Base-by-base conservation (phyloP, 306 rosid genomes). In the Canavalia ensiformis region DNA sequence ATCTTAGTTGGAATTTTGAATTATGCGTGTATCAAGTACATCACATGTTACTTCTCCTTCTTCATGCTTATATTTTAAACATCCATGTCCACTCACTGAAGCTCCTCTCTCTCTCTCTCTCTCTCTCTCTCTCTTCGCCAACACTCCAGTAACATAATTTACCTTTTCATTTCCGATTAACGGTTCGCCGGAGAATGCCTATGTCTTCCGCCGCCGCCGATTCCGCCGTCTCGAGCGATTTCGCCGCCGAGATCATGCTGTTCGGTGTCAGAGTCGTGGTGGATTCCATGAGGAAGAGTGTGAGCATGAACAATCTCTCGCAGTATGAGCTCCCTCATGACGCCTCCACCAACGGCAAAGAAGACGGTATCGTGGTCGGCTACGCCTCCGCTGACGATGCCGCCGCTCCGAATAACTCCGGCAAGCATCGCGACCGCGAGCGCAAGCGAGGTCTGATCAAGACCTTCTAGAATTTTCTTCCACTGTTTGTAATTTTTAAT, bases 281-380 rank as follows among this genome's bases (percentile, higher is more conserved):
- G 8, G 94, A 91, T 72, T 86, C 94, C 75, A 93, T 93, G 87
- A 90, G 96, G 88, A 93, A 93, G 90, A 88, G 94, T 51, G 97
- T 93, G 33, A 91, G 96, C 74, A 77, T 93, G 88, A 93, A 88
- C 83, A 86, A 93, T 74, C 94, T 93, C 58, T 88, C 97, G 7
- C 97, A 93, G 91, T 93, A 93, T 69, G 97, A 91, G 25, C 90
- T 79, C 56, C 96, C 91, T 55, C 89, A 63, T 60, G 75, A 57
- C 74, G 55, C 64, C 29, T 51, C 74, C 10, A 64, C 42, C 74
- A 35, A 49, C 76, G 29, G 37, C 37, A 89, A 87, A 74, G 90
- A 88, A 0, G 89, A 74, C 39, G 68, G 30, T 7, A 82, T 73
- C 11, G 79, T 75, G 31, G 82, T 88, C 55, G 93, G 92, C n/a